Conservation (phyloP, 306 rosid genomes). For the Hippophae tibetana region DNA sequence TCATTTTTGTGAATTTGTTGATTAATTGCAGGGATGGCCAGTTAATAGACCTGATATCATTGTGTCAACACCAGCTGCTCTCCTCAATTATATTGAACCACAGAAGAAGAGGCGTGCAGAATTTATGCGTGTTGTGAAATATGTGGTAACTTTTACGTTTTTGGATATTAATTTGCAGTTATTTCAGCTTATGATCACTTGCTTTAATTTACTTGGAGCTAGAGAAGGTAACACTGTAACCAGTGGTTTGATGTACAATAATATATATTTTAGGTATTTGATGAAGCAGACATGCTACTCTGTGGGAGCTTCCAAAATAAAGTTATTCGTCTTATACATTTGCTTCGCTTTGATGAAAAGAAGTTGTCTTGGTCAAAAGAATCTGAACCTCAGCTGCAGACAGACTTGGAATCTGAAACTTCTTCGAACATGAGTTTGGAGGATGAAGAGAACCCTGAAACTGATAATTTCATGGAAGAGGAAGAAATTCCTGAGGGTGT, state of each 20-base stretch:
- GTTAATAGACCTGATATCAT: constrained; percentile 59
- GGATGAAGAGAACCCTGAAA: constrained; percentile 39
- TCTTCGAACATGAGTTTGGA: constrained; percentile 30
- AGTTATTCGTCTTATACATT: constrained; percentile 74
- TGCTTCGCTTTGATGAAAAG: constrained; percentile 84
- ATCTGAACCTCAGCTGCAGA: constrained; percentile 29
- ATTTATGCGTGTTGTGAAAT: constrained; percentile 66
- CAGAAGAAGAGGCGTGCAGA: constrained; percentile 43
- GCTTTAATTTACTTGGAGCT: background rate
- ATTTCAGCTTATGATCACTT: background rate
- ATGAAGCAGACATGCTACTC: constrained; percentile 98
- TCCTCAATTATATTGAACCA: constrained; percentile 68
- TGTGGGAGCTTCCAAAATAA: constrained; percentile 88
- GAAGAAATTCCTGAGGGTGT: constrained; percentile 33
- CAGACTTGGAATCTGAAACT: constrained; percentile 33
- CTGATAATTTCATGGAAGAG: constrained; percentile 38
- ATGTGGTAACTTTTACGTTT: constrained; percentile 54
- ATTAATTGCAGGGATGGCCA: constrained; percentile 73
- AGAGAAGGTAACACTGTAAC: background rate
- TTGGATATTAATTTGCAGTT: constrained; percentile 1
- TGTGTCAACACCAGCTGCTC: constrained; percentile 94
- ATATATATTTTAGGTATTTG: constrained; percentile 58
- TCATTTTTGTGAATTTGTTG: too few species aligned
- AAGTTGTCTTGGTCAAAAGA: constrained; percentile 44
- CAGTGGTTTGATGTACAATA: constrained; percentile 9